phyloP scores from a whole-genome alignment of 768 basidiomycete genomes.

The Scleroderma bovista region DNA sequence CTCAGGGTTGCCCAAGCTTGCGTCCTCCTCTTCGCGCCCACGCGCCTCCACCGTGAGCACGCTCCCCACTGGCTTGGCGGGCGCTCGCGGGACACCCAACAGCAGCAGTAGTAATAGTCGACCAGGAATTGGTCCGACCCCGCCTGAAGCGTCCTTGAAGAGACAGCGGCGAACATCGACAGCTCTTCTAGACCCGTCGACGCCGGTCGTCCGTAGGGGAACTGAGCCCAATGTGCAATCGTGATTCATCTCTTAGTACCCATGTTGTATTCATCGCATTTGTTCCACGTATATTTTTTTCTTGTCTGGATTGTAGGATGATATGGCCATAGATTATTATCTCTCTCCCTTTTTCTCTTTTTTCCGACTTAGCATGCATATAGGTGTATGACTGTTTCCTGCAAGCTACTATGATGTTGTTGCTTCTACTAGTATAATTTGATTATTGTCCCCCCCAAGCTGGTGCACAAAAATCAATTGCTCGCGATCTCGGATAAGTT shows the following conservation, averaged over 20 bases:
- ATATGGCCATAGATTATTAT: conserved; percentile 31
- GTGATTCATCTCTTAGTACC: conserved; percentile 2
- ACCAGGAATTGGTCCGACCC: conserved; percentile 14
- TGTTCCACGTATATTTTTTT: conserved; percentile 26
- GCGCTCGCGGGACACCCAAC: conserved; percentile 35
- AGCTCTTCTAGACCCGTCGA: conserved; percentile 38
- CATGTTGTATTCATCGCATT: conserved; percentile 12
- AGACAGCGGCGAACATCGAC: conserved; percentile 76
- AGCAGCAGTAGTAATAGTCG: conserved; percentile 21
- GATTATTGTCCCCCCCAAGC: conserved; percentile 20
- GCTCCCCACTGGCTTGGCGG: conserved; percentile 41
- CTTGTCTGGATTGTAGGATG: conserved; percentile 30
- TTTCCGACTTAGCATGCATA: conserved; percentile 16
- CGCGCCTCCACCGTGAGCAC: conserved; percentile 64
- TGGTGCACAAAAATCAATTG: conserved; percentile 21
- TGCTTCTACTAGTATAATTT: conserved; percentile 27
- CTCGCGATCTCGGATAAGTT: not conserved
- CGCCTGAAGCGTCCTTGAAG: conserved; percentile 49
- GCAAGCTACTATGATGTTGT: conserved; percentile 21
- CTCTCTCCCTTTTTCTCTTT: conserved; percentile 8
- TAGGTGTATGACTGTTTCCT: conserved; percentile 8
- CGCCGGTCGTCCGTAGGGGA: conserved; percentile 32
- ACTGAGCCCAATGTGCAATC: conserved; percentile 14
- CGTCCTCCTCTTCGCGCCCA: conserved; percentile 67
- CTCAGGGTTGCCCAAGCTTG: conserved; percentile 65